phyloP scores from a whole-genome alignment of 495 filamentous ascomycete genomes.

The Cercophora samala region DNA sequence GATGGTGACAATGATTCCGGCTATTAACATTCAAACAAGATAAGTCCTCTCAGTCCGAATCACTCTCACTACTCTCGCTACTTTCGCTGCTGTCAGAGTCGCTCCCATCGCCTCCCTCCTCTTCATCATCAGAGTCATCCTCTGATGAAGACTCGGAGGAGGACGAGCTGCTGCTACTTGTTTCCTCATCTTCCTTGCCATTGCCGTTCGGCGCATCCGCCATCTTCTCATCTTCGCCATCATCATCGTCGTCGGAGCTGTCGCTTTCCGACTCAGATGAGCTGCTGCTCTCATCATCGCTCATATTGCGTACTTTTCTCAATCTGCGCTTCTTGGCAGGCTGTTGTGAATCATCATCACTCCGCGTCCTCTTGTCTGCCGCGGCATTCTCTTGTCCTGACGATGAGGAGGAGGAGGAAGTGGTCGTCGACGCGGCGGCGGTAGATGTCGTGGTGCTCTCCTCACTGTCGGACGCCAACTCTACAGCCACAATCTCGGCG shows the following conservation, averaged over 20 bases:
- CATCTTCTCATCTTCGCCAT: slow-evolving; percentile 33
- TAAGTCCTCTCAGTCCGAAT: slow-evolving; percentile 1
- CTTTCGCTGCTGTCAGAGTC: slow-evolving; percentile 9
- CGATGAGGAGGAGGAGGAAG: slow-evolving; percentile 29
- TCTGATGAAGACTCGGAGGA: slow-evolving; percentile 27
- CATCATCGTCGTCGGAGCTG: slow-evolving; percentile 27
- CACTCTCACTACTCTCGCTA: slow-evolving; percentile 16
- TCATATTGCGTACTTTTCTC: slow-evolving; percentile 47
- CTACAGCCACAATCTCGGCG: slow-evolving; percentile 44
- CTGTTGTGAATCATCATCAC: slow-evolving; percentile 39
- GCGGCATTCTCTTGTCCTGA: slow-evolving; percentile 7
- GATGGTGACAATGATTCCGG: background rate
- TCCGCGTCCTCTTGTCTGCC: slow-evolving; percentile 29
- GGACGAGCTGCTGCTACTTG: slow-evolving; percentile 36
- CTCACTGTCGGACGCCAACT: slow-evolving; percentile 41
- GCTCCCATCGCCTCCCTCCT: slow-evolving; percentile 22
- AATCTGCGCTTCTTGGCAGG: slow-evolving; percentile 52
- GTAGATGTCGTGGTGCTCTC: slow-evolving; percentile 30
- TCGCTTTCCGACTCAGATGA: slow-evolving; percentile 37
- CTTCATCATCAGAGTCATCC: slow-evolving; percentile 15
- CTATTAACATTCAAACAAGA: background rate
- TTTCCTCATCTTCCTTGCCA: slow-evolving; percentile 11
- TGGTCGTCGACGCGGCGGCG: slow-evolving; percentile 28
- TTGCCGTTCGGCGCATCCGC: slow-evolving; percentile 12
- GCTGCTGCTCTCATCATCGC: slow-evolving; percentile 30